Base-by-base conservation (phyloP, 176 grass and related monocot species). In the Hsuehochloa calcarea region DNA sequence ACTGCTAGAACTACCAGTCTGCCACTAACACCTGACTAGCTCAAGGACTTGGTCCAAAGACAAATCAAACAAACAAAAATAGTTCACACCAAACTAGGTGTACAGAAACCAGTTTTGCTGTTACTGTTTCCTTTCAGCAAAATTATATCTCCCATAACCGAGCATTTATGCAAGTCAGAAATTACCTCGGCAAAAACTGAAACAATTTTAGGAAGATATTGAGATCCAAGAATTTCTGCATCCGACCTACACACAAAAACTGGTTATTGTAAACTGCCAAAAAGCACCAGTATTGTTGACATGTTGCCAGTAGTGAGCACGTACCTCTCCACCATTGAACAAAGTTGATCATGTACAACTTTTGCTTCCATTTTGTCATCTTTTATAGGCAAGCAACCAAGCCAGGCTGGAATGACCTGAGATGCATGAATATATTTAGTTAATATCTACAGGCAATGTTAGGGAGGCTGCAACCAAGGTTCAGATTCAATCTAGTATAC, bases 341-440 rank as follows among this genome's bases (percentile, higher is more conserved):
- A 96, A 64, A 99, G 91, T 37, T 92, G 93, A 72, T 94, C 90
- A 35, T 99, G 97, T 20, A 99, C 97, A 86, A 99, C 84, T 89
- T 99, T 99, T 65, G 97, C 97, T 82, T 99, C 97, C 69, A 99
- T 92, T 82, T 96, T 92, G 88, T 99, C 97, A 85, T 90, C 90
- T 86, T 99, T 99, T 76, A 99, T 89, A 27, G 97, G 97, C 70
- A 99, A 89, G 85, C 97, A 96, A 47, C 85, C 77, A 78, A 99
- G 83, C 97, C 97, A 99, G 47, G 81, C 90, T 74, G 97, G 93
- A 68, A 99, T n/a, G 74, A 99, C 88, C 97, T 99, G 79, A 72
- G 20, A 65, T 84, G 13, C 55, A 74, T 66, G 58, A 49, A 44
- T 37, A 60, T 16, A 75, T 75, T 75, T 31, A 82, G 52, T 70